Base-by-base conservation (phyloP, 2,329 filamentous ascomycete genomes). In the Cytospora schulzeri region DNA sequence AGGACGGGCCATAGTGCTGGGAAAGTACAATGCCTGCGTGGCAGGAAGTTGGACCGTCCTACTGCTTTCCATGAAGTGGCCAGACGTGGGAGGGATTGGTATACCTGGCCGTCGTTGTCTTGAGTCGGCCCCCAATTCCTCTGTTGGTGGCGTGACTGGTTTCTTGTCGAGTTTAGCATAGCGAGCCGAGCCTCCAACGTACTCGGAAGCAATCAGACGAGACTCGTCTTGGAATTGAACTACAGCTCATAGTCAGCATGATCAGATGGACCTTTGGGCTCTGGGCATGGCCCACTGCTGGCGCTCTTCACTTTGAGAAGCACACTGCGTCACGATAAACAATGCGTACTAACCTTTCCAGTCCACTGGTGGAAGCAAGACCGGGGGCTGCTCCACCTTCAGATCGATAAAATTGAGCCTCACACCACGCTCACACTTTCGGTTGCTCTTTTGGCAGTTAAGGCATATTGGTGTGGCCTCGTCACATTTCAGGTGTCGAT, bases 371-470 rank as follows among this genome's bases (percentile, higher is more conserved):
- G 82, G 84, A 6, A 84, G 81, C 28, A 90, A 79, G 57, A 85
- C 84, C 14, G 87, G 88, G 60, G 89, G 91, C 57, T 81, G 79
- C 71, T 91, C 87, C 63, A 90, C 88, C 67, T 89, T 89, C 4
- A 89, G 90, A 73, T 97, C 93, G 70, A 97, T 93, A 72, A 97
- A 98, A 77, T 97, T 97, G 50, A 98, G 81, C 45, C 92, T 86
- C 58, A 97, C 82, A 22, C 93, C 94, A 70, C 93, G 87, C 74
- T 93, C 93, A 80, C 94, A 98, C 64, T 88, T 81, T 58, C 94
- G 84, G 72, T 88, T 93, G 60, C 93, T 95, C 78, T 96, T 97
- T 65, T 87, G 86, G 77, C 94, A 97, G 72, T 97, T 97, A 71
- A 90, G 81, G 68, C 85, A 87, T 38, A 82, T 79, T 7, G 84